Evolutionary conservation across 75 land plant species (phyloP), one percentile per base, ranked within the genome.

Genomic region (Cupressus sempervirens): DNA sequence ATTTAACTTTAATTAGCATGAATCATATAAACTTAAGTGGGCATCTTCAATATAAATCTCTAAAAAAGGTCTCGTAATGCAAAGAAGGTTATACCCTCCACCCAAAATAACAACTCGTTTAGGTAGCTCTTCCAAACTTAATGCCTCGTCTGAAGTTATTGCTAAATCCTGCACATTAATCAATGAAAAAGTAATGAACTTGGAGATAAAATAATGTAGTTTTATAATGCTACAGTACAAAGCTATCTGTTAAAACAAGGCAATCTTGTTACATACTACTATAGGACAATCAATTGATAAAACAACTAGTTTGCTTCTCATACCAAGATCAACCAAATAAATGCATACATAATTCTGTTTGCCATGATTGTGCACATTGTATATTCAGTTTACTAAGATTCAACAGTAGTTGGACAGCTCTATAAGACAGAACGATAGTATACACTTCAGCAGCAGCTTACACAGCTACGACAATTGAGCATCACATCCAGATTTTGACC

Each of bases 141-240:
- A 88, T 13, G 95, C 99, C 88, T 96, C 95, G 75, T 98, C 99
- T 84, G 98, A 98, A 30, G 99, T 96, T 52, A 98, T 98, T 81
- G 86, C 96, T 85, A 93, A 85, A 48, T 98, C 98, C 96, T 95
- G 88, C 50, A 29, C 18, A 53, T 52, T 43, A 74, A 53, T 7
- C 30, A 86, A 72, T 14, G 26, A 79, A 10, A 79, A 41, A 15
- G 15, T 0, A 43, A 23, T 16, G 29, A 29, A 13, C 9, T 26
- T 43, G 48, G 46, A 9, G 18, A 72, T 32, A 30, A 72, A 72
- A 72, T 72, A 32, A 3, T 32, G 15, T 72, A 72, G 29, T 62
- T 62, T 56, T 56, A 56, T 56, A 62, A 23, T 72, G 74, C 0
- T 1, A 72, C 32, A 32, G 36, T 13, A 72, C 3, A 32, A 12